Percentiles rank a stretch among this genome's conserved stretches.
Conservation (phyloP, 441 rosid species). For the Populus tomentosa region DNA sequence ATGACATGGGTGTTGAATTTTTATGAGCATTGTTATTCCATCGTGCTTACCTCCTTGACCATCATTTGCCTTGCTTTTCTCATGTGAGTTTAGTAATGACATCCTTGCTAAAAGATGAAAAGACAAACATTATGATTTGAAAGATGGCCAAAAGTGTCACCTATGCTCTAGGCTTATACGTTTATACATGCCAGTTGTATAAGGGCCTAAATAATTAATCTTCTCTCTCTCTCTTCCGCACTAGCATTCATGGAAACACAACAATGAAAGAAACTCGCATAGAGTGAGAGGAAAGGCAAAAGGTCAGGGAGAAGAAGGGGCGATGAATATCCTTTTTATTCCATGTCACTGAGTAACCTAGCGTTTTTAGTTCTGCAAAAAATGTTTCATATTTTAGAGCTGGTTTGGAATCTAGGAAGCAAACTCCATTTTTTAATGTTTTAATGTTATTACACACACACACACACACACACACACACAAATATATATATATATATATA, state of each 20-base stretch:
- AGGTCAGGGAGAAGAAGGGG: not conserved
- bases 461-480: too few relatives aligned
- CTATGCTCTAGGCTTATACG: not conserved
- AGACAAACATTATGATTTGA: conserved; percentile 21
- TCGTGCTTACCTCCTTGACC: not conserved
- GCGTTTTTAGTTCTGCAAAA: not conserved
- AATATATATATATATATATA: too few relatives aligned
- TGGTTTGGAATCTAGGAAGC: conserved; percentile 25
- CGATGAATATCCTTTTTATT: not conserved
- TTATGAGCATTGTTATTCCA: not conserved
- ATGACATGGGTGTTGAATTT: not conserved
- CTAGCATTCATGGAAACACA: not conserved
- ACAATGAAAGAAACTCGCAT: not conserved
- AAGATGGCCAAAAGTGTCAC: conserved; percentile 17
- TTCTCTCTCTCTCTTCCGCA: not conserved
- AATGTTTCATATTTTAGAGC: not conserved
- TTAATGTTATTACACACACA: not conserved
- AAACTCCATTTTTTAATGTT: not conserved
- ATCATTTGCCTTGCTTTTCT: conserved; percentile 6
- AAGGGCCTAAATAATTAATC: not conserved
- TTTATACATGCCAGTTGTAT: not conserved
- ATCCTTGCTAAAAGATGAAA: not conserved
- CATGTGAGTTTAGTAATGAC: conserved; percentile 7
- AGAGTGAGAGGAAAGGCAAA: not conserved
- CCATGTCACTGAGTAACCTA: not conserved